Evolutionary conservation across 331 rosid genomes (phyloP), one percentile per base, ranked within the genome.

Genomic region (Stylosanthes scabra): DNA sequence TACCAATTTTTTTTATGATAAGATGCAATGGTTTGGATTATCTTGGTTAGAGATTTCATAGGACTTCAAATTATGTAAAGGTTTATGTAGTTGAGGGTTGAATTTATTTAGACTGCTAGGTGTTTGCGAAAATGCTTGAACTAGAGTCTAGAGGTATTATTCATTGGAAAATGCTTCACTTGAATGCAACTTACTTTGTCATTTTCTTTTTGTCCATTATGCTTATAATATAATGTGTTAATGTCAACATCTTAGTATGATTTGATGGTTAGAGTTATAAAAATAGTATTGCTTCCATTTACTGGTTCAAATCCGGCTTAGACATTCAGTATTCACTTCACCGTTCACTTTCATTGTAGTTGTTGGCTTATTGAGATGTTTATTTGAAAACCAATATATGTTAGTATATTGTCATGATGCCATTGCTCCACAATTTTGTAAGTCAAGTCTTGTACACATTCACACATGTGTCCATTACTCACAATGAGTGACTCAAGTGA

Each of bases 41-140:
- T 20, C 0, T 41, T 41, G 46, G 10, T 3, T 31, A 31, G 4
- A 9, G 65, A 10, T 29, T 39, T 51, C 7, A 9, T 7, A 49
- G 13, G 15, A 4, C 54, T 12, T 49, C 54, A 49, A 46, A 3
- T 49, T 49, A 49, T 39, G 42, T 12, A 34, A 59, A 9, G 76
- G 47, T 68, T 63, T 60, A 28, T 49, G 40, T 55, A 75, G 57
- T 39, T 42, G 54, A 61, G 70, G 14, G 29, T 65, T 56, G n/a
- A 27, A 45, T 29, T 42, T 72, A 44, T 55, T 63, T 66, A 31
- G 81, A 34, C 39, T 50, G 28, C 64, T 5, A 68, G 44, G 49
- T 68, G 83, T 31, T 85, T 7, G 86, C 16, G 44, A 76, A 85
- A 85, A 82, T 0, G 68, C 61, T 56, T 68, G 59, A 78, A 70